Base-by-base conservation (phyloP, 371 early-diverging fungal genomes). In the Fennellomyces sp. region DNA sequence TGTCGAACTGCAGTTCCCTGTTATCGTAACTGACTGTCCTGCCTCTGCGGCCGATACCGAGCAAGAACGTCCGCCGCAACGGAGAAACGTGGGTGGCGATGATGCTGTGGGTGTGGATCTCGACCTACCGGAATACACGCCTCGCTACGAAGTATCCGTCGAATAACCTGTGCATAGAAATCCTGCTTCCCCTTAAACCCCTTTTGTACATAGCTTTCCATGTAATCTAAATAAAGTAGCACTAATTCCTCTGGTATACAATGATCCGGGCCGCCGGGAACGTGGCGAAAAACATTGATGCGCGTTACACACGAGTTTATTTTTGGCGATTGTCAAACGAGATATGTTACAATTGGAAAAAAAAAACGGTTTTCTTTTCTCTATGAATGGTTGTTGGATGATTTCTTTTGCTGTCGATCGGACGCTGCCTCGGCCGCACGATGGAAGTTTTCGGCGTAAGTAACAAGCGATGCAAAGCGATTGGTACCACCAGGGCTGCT, bases 111-210 rank as follows among this genome's bases (percentile, higher is more conserved):
- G 49, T 48, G 63, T 80, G 5, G 80, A 80, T 54, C 53, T 80
- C 2, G 80, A 76, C 56, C 45, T 80, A 19, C 80, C 80, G 6
- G 80, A 76, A 58, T 80, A 80, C 45, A 78, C 79, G 5, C 79
- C 79, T 35, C 65, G 67, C 10, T 78, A 78, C 31, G 60, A 54
- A 41, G 1, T 41, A 41, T 41, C 41, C 8, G 3, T n/a, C 6
- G 41, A 41, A 5, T 41, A n/a, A n/a, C n/a, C n/a, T n/a, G n/a
- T n/a, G n/a, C n/a, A n/a, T n/a, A n/a, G n/a, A n/a, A n/a, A n/a
- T n/a, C n/a, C n/a, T n/a, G n/a, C n/a, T n/a, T n/a, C n/a, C n/a
- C n/a, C n/a, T n/a, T n/a, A n/a, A n/a, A n/a, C n/a, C n/a, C n/a
- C n/a, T n/a, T n/a, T n/a, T n/a, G n/a, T n/a, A n/a, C n/a, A n/a